Evolutionary conservation across 2,329 filamentous ascomycete species (phyloP), one percentile per base, ranked within the genome.

Genomic region (Mycosphaerella sp.): DNA sequence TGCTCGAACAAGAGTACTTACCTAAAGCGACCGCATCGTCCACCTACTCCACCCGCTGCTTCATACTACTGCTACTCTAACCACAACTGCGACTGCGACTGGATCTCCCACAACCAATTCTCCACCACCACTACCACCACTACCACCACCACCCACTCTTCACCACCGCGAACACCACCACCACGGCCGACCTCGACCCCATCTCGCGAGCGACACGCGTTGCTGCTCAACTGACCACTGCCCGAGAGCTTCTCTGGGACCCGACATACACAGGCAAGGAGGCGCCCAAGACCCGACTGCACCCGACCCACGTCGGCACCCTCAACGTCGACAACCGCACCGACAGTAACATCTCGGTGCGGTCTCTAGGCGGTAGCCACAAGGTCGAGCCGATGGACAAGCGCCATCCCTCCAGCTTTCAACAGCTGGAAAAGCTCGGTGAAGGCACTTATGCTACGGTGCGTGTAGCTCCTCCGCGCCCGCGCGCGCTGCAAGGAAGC

Each of bases 401-500:
- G 69, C 88, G 95, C 72, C 89, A 96, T 68, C 91, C 92, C 53
- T 95, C 87, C 76, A 97, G 92, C 59, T 98, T 98, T 79, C 92
- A 97, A 80, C 93, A 97, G 83, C 82, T 97, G 72, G 93, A 98
- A 75, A 98, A 82, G 86, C 81, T 98, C 62, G 93, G 93, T 67
- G 93, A 98, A 78, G 93, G 93, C 58, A 98, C 93, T 32, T 98
- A 98, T 82, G 93, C 93, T 34, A 98, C 93, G 34, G 93, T 95
- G 78, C 56, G 23, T 40, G n/a, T 40, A 14, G 32, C 32, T 6
- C 11, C 12, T 23, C 11, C 17, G 14, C n/a, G 21, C 32, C 2
- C 11, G 9, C 23, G 11, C 17, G 14, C n/a, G 31, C 6, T 26
- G n/a, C 17, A n/a, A 11, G 31, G 11, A 12, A 17, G 34, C 3